Evolutionary conservation across 2,329 filamentous ascomycete species (phyloP), one percentile per base, ranked within the genome.

Genomic region (Fusarium guadeloupense): DNA sequence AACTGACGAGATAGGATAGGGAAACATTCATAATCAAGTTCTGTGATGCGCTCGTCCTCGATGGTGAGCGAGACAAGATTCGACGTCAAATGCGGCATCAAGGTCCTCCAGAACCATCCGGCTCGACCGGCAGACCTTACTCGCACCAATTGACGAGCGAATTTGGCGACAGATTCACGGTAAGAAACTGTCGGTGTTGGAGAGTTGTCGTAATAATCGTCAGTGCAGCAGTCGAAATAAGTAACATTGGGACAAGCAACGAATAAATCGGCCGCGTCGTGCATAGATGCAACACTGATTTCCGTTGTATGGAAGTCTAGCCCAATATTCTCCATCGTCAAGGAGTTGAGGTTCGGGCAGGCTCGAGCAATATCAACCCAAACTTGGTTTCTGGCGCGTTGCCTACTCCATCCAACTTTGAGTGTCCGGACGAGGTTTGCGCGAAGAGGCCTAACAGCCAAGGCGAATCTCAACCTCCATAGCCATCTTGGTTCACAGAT

Each of bases 201-300:
- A 7, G 10, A 21, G 6, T 17, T n/a, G 21, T 16, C 14, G 2
- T 17, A 5, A 17, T 10, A 17, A 4, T 10, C 37, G 12, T n/a
- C 4, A 26, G 45, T 50, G 8, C 34, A 19, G n/a, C 50, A 60
- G 20, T 19, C 17, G 10, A 62, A 49, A 9, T 33, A 13, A 10
- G 40, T 64, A 9, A 55, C 31, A 1, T 19, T 9, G 5, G 64
- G 48, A 17, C 60, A 54, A 6, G 54, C 48, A 14, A 25, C 30
- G 5, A 66, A 21, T 4, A 66, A 9, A 6, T n/a, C 43, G 5
- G 51, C 55, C 51, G 56, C 20, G 16, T 23, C 23, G n/a, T 35
- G 10, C 4, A 47, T 37, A n/a, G 51, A 42, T 0, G 38, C n/a
- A 10, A 5, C 5, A 12, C 26, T 12, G 10, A n/a, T n/a, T n/a